Evolutionary conservation across 768 basidiomycete genomes (phyloP).

Genomic region (Termitomyces sp.): DNA sequence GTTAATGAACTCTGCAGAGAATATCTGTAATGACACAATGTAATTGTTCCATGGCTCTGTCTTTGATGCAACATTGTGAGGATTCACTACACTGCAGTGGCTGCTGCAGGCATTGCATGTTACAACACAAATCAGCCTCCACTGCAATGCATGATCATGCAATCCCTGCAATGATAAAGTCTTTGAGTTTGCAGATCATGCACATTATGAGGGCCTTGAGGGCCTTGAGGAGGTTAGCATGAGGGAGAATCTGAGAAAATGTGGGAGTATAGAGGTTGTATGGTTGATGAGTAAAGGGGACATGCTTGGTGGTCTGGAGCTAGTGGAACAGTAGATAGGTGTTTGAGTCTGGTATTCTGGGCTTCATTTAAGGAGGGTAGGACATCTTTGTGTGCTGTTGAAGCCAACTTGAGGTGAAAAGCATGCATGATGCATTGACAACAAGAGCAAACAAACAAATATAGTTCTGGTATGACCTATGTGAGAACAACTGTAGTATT

Average conservation of each 20-base stretch:
- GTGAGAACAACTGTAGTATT: conserved; percentile 90
- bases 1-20: too few relatives aligned
- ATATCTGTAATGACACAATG: too few relatives aligned
- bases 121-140: too few relatives aligned
- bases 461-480: conserved; percentile 83
- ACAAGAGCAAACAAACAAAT: conserved; percentile 42
- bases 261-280: background rate
- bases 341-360: conserved; percentile 86
- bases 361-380: conserved; percentile 65
- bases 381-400: conserved; percentile 55
- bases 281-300: background rate
- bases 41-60: too few relatives aligned
- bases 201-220: conserved; percentile 79
- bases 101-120: too few relatives aligned
- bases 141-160: too few relatives aligned
- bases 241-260: conserved; percentile 66
- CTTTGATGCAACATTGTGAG: too few relatives aligned
- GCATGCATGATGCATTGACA: background rate
- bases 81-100: too few relatives aligned
- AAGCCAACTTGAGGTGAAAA: background rate
- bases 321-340: conserved; percentile 85
- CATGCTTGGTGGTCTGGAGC: conserved; percentile 73
- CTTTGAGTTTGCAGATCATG: conserved; percentile 85
- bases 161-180: too few relatives aligned
- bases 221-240: conserved; percentile 60